Base-by-base conservation (phyloP, 2,329 filamentous ascomycete genomes). In the Exophiala mesophila region DNA sequence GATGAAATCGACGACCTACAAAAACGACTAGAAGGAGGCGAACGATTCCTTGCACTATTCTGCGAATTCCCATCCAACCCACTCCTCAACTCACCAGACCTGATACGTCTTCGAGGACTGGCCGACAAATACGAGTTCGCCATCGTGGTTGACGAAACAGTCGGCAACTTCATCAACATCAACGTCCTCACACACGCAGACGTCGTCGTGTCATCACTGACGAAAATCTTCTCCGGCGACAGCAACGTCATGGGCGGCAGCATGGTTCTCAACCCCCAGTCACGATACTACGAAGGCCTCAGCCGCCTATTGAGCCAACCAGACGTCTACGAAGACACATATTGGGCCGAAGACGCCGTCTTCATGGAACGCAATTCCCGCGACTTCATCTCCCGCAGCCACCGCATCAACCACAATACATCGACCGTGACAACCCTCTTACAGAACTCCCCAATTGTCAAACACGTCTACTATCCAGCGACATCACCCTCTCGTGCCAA, bases 201-300 rank as follows among this genome's bases (percentile, higher is more conserved):
- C 64, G 74, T 97, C 12, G 86, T 97, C 4, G 90, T 95, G 43
- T 95, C 87, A 70, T 94, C 87, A 61, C 72, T 98, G 45, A 97
- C 92, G 36, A 98, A 98, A 64, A 84, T 97, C 40, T 98, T 98
- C 68, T 94, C 88, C 42, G 92, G 92, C 37, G 92, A 96, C 65
- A 92, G 87, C 63, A 97, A 98, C 63, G 92, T 98, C 54, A 97
- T 97, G 90, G 92, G 89, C 45, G 92, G 92, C 42, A 85, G 77
- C 52, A 69, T 73, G 10, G 72, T 83, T 12, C 64, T 83, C 39
- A 83, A 83, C 49, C 78, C 80, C 1, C 76, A 81, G 43, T 36
- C 41, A 15, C 78, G 68, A 33, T 84, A 83, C 65, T 95, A 95
- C 62, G 41, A 62, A 2, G 55, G 66, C 1, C 65, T 98, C n/a